These are phyloP conservation scores for Massarina eburnea DNA, from an alignment of 2,329 filamentous ascomycete genomes.

Conservation along the genomic window DNA sequence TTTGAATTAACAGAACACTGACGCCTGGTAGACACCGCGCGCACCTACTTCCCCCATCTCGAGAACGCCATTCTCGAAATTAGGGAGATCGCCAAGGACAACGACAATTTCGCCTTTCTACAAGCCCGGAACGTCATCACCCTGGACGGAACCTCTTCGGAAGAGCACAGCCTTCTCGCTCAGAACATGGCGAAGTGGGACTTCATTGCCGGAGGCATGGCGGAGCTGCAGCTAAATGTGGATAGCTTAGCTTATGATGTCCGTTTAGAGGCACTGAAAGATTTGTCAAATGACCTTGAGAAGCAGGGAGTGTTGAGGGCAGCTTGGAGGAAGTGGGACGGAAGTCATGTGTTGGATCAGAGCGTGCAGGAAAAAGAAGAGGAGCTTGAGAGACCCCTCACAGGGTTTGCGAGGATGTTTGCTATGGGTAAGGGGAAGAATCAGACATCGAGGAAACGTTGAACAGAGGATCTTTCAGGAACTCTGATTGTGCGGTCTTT, in stretches of 20 bases:
- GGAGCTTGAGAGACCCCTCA: neutral
- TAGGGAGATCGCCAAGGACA: conserved; percentile 10
- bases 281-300: conserved; percentile 9
- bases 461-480: too few species aligned
- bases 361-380: neutral
- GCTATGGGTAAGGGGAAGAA: neutral
- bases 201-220: conserved; percentile 8
- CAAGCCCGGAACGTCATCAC: conserved; percentile 12
- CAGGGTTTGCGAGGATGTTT: neutral
- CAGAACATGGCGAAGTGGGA: conserved; percentile 11
- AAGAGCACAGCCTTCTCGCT: neutral
- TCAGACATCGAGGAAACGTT: too few species aligned
- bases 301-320: conserved; percentile 8
- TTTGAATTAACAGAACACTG: neutral
- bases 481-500: too few species aligned
- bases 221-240: conserved; percentile 4
- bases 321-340: conserved; percentile 11
- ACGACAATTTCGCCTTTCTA: conserved; percentile 10
- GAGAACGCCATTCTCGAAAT: conserved; percentile 10
- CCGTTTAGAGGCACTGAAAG: conserved; percentile 11
- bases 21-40: conserved; percentile 10
- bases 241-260: conserved; percentile 7
- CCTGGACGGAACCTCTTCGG: neutral
- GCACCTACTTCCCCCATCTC: conserved; percentile 9
- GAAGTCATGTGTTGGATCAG: conserved; percentile 3